Conservation (phyloP, 257 asterid genomes). For the Solanum okadae region DNA sequence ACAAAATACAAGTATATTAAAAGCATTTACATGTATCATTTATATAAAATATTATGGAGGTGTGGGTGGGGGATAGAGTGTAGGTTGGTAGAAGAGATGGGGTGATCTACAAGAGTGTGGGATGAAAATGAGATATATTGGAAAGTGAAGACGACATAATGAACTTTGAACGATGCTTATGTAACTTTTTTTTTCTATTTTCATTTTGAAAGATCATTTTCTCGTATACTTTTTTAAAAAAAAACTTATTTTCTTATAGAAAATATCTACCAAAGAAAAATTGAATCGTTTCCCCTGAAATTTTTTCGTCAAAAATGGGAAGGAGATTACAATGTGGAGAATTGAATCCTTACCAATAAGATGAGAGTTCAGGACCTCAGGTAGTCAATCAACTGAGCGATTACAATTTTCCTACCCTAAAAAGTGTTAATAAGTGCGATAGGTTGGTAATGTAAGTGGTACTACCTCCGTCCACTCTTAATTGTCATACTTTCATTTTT, state of each 20-base stretch:
- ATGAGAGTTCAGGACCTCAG: too few species aligned
- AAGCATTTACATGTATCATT: background rate
- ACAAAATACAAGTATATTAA: too few species aligned
- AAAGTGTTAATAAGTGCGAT: too few species aligned
- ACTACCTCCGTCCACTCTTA: background rate
- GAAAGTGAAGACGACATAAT: background rate
- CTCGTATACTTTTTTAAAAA: fast-evolving
- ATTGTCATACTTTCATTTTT: too few species aligned
- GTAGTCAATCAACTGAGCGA: too few species aligned
- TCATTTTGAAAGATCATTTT: background rate
- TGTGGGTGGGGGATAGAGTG: background rate
- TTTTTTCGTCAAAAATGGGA: too few species aligned
- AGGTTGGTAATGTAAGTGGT: background rate
- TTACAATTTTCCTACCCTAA: too few species aligned
- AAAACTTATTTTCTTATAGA: background rate
- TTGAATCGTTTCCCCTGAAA: too few species aligned
- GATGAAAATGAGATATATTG: background rate
- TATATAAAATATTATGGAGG: background rate
- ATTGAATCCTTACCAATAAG: background rate
- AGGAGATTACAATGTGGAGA: background rate
- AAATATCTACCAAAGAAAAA: background rate
- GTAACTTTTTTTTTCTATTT: background rate
- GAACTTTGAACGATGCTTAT: background rate
- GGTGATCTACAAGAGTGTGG: background rate
- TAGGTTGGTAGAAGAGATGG: background rate